Evolutionary conservation across 768 basidiomycete genomes (phyloP).

Genomic region (Sporobolomyces pararoseus): DNA sequence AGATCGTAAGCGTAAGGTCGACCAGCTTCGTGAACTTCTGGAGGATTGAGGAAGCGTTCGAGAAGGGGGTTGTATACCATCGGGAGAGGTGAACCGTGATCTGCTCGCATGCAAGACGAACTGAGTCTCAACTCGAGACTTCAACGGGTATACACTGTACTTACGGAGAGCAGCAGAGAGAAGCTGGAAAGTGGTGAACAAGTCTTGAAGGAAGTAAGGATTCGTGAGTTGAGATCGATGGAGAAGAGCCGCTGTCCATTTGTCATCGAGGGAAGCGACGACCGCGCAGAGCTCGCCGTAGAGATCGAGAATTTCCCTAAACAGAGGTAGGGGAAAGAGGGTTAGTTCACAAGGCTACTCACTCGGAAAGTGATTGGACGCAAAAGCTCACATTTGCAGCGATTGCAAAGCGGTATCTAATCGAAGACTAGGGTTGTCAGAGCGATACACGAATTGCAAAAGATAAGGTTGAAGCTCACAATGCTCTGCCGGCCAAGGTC

Average conservation of each 20-base stretch:
- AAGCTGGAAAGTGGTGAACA: slow-evolving; percentile 34
- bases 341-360: no score
- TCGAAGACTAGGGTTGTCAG: not conserved
- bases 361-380: not conserved
- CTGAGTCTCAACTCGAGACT: no score
- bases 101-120: not conserved
- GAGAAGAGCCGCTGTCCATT: slow-evolving; percentile 42
- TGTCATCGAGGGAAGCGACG: slow-evolving; percentile 25
- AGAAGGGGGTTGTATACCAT: slow-evolving; percentile 41
- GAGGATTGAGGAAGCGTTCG: slow-evolving; percentile 35
- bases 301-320: slow-evolving; percentile 41
- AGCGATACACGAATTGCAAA: no score
- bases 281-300: slow-evolving; percentile 36
- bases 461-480: not conserved
- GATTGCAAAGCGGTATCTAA: slow-evolving; percentile 29
- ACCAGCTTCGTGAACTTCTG: slow-evolving; percentile 22
- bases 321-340: not conserved
- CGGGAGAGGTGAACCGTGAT: slow-evolving; percentile 25
- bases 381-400: slow-evolving; percentile 31
- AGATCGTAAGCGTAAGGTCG: slow-evolving; percentile 36
- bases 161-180: slow-evolving; percentile 28
- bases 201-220: slow-evolving; percentile 37
- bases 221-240: slow-evolving; percentile 40
- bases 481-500: slow-evolving; percentile 34
- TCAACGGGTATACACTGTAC: not conserved